A percentile compares a stretch with the other conserved stretches of the same genome.
phyloP scores from a whole-genome alignment of 345 rosid genomes.

The Carallia brachiata region DNA sequence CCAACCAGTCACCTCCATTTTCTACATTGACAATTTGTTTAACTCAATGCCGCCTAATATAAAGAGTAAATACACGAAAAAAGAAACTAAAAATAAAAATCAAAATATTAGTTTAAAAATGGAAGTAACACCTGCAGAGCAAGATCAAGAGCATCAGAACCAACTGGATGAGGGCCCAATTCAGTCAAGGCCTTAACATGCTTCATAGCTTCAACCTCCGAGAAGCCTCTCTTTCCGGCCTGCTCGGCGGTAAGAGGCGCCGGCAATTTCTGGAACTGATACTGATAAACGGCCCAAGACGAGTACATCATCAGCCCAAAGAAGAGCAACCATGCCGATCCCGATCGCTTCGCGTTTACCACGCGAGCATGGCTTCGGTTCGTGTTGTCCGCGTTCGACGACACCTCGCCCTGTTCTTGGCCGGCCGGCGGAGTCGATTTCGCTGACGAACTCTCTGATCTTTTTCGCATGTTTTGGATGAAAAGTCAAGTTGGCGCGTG shows the following conservation, averaged over 20 bases:
- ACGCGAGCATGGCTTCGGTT: too few species aligned
- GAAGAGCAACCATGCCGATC: constrained; percentile 48
- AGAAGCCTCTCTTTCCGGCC: constrained; percentile 94
- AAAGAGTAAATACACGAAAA: neutral
- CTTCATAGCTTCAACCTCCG: constrained; percentile 73
- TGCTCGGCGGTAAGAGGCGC: constrained; percentile 60
- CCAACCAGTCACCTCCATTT: too few species aligned
- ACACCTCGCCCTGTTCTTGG: neutral
- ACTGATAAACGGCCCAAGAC: constrained; percentile 59
- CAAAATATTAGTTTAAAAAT: neutral
- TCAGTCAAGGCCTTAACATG: constrained; percentile 77
- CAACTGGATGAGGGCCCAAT: constrained; percentile 83
- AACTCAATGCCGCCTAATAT: too few species aligned
- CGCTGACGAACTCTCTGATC: neutral
- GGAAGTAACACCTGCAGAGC: constrained; percentile 58
- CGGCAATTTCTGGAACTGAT: constrained; percentile 68
- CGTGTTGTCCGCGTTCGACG: too few species aligned
- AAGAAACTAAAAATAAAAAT: too few species aligned
- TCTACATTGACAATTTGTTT: too few species aligned
- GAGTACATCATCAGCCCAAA: constrained; percentile 45
- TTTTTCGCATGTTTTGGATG: constrained; percentile 11
- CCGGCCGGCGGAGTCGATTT: neutral
- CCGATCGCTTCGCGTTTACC: constrained; percentile 46
- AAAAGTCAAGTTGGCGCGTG: too few species aligned
- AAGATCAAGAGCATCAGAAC: constrained; percentile 70